Conservation (phyloP, 495 filamentous ascomycete species). For the Aspergillus ostianus region DNA sequence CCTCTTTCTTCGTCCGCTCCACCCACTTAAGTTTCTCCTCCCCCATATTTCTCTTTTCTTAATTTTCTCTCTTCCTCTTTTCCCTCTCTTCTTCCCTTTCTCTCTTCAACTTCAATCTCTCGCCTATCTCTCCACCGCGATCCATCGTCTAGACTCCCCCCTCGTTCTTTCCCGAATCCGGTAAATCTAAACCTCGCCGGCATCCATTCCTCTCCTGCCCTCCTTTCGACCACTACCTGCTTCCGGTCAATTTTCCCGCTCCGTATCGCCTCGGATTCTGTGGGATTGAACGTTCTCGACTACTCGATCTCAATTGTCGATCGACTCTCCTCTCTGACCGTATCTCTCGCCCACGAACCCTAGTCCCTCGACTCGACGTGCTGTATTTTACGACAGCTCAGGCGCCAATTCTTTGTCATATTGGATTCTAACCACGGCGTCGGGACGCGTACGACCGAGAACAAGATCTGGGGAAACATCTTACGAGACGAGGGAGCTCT, state of each 20-base stretch:
- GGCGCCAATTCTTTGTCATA: slow-evolving; percentile 26
- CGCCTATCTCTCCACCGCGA: slow-evolving; percentile 12
- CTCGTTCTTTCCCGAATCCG: slow-evolving; percentile 10
- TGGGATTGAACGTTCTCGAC: slow-evolving; percentile 2
- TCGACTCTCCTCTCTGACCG: not conserved
- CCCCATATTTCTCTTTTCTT: slow-evolving; percentile 20
- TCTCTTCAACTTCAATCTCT: slow-evolving; percentile 12
- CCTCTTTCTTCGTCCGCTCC: slow-evolving; percentile 19
- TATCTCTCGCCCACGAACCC: not conserved
- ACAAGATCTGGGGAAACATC: slow-evolving; percentile 13
- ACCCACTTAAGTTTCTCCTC: slow-evolving; percentile 24
- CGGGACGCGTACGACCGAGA: slow-evolving; percentile 18
- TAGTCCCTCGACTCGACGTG: not conserved
- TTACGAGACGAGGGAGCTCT: slow-evolving; percentile 24
- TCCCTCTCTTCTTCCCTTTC: slow-evolving; percentile 9
- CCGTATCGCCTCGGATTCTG: not conserved
- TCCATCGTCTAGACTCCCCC: slow-evolving; percentile 5
- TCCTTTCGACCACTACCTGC: slow-evolving; percentile 9
- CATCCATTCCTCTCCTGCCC: slow-evolving; percentile 8
- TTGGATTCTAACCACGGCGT: slow-evolving; percentile 16
- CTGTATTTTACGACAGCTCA: slow-evolving; percentile 18
- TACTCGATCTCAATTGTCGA: not conserved
- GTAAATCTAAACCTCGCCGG: slow-evolving; percentile 6
- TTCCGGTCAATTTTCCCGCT: slow-evolving; percentile 10
- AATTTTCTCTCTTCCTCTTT: slow-evolving; percentile 7